These are phyloP conservation scores for Dimocarpus longan DNA, from an alignment of 345 rosid genomes.

Conservation along the genomic window DNA sequence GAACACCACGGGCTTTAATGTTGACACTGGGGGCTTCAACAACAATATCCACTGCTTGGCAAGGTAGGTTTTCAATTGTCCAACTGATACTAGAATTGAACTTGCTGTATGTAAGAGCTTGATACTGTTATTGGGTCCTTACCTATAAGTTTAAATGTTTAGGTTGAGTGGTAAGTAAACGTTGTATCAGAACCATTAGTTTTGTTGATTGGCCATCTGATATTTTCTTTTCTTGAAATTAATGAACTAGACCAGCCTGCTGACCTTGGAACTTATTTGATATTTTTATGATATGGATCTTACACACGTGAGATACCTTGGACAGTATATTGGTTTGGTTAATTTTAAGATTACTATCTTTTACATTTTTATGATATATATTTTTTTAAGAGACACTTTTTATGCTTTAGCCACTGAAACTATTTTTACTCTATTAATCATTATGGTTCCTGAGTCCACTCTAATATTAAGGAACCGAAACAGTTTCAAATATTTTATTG, in stretches of 20 bases:
- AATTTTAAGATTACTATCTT: not conserved
- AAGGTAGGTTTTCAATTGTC: slow-evolving; percentile 47
- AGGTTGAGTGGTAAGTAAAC: not conserved
- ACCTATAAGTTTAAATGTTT: no score
- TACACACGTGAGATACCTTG: not conserved
- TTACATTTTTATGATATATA: no score
- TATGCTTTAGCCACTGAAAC: not conserved
- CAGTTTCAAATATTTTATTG: not conserved
- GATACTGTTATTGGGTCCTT: not conserved
- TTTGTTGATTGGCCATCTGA: not conserved
- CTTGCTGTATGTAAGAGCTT: not conserved
- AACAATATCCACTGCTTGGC: slow-evolving; percentile 96
- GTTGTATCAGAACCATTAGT: not conserved
- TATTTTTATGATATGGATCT: not conserved
- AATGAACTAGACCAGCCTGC: not conserved
- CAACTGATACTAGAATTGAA: not conserved
- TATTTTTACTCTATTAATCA: not conserved
- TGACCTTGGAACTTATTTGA: not conserved
- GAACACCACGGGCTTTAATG: slow-evolving; percentile 88
- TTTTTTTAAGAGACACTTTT: no score
- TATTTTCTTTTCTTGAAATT: not conserved
- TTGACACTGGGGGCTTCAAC: slow-evolving; percentile 93
- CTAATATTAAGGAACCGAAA: not conserved
- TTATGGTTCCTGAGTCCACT: not conserved
- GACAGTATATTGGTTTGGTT: not conserved